Evolutionary conservation across 2,329 filamentous ascomycete genomes (phyloP).

Genomic region (Pseudogymnoascus destructans): DNA sequence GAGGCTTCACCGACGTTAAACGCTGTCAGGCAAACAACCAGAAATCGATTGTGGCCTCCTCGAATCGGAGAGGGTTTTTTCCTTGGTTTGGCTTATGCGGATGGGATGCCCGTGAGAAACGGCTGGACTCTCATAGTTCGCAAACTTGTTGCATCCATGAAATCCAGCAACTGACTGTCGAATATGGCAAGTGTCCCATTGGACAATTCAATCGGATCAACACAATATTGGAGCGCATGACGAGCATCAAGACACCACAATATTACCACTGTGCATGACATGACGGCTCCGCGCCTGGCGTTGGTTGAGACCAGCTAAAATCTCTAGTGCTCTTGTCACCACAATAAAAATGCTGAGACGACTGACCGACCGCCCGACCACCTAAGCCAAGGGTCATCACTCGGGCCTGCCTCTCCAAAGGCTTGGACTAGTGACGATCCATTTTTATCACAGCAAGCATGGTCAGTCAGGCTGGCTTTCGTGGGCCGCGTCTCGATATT

Average conservation of each 20-base stretch:
- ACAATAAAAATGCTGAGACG: conserved; percentile 3
- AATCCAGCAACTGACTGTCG: background rate
- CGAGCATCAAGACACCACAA: conserved; percentile 3
- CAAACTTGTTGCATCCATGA: conserved; percentile 3
- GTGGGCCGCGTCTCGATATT: conserved; percentile 5
- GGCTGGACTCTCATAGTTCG: background rate
- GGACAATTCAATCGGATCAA: background rate
- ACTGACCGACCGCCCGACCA: background rate
- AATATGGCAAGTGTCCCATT: conserved; percentile 2
- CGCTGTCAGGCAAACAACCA: background rate
- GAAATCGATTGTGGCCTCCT: background rate
- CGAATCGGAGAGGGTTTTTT: background rate
- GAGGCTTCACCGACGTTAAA: background rate
- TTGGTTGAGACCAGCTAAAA: conserved; percentile 3
- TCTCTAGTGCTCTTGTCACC: conserved; percentile 5
- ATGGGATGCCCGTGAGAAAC: background rate
- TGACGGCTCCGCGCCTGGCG: background rate
- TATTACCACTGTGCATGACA: conserved; percentile 4
- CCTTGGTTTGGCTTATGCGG: background rate
- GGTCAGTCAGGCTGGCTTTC: background rate
- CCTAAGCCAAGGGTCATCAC: background rate
- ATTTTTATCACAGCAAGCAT: conserved; percentile 5
- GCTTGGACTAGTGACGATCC: conserved; percentile 1
- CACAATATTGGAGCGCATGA: conserved; percentile 4
- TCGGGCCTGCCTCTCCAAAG: background rate